A percentile compares a stretch with the other conserved stretches of the same genome.
Conservation (phyloP, 2,329 filamentous ascomycete genomes). For the Colletotrichum gigasporum region DNA sequence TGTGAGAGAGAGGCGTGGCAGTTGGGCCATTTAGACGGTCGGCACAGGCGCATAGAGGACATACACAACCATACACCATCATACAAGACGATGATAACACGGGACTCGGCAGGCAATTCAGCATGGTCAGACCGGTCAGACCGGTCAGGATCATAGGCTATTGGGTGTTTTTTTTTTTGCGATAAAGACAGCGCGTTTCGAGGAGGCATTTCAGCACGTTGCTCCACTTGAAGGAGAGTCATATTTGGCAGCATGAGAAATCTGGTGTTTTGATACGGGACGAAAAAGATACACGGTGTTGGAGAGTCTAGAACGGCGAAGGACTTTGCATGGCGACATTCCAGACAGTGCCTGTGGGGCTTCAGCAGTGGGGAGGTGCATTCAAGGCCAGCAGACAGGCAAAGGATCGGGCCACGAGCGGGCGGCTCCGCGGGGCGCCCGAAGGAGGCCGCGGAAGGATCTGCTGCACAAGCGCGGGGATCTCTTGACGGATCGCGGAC, state of each 20-base stretch:
- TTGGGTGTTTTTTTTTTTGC: conserved; percentile 11
- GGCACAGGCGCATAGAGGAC: neutral
- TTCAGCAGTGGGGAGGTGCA: conserved; percentile 7
- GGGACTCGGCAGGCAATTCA: neutral
- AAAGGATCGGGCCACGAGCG: neutral
- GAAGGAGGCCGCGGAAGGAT: neutral
- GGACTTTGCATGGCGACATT: conserved; percentile 7
- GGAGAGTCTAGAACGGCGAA: conserved; percentile 12
- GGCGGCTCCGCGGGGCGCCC: neutral
- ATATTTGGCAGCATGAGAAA: conserved; percentile 1
- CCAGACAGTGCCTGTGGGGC: conserved; percentile 21
- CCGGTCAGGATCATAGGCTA: neutral
- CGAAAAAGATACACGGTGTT: conserved; percentile 3
- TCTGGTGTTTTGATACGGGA: conserved; percentile 23
- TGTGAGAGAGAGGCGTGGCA: conserved; percentile 71
- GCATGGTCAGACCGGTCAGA: neutral
- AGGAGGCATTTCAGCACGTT: conserved; percentile 19
- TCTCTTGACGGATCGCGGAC: neutral
- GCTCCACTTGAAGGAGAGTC: neutral
- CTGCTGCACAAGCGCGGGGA: conserved; percentile 1
- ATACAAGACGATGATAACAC: neutral
- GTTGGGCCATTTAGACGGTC: conserved; percentile 68
- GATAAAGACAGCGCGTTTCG: conserved; percentile 1
- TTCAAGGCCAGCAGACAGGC: neutral
- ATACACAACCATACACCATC: neutral